Evolutionary conservation across 2,329 filamentous ascomycete species (phyloP).

Genomic region (Paraphaeosphaeria minitans): DNA sequence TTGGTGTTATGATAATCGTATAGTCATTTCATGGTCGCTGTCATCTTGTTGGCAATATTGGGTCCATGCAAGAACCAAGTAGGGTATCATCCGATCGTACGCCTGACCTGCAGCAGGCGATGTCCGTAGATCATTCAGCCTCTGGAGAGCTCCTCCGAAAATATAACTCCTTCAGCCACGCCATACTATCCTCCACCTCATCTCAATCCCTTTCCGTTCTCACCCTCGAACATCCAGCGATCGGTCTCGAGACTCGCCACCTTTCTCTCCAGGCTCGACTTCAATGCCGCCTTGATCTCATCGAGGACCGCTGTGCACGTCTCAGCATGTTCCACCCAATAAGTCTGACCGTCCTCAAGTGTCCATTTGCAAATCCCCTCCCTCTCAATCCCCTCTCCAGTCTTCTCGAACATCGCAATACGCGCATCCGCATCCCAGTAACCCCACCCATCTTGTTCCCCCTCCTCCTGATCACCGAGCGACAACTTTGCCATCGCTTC

Average conservation of each 20-base stretch:
- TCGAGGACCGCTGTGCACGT: constrained; percentile 15
- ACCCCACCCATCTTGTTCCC: not conserved
- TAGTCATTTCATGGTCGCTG: not conserved
- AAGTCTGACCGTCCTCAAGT: constrained; percentile 14
- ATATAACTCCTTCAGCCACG: not conserved
- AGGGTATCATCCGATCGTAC: constrained; percentile 1
- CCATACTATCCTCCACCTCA: not conserved
- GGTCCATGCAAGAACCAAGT: not conserved
- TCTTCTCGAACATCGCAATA: not conserved
- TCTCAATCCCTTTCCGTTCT: constrained; percentile 38
- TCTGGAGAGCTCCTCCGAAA: not conserved
- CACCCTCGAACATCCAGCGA: constrained; percentile 87
- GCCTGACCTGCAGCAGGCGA: not conserved
- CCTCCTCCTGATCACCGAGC: not conserved
- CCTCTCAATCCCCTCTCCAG: not conserved
- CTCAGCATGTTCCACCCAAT: constrained; percentile 5
- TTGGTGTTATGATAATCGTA: not conserved
- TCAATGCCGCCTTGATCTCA: constrained; percentile 56
- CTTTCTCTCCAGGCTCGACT: constrained; percentile 72
- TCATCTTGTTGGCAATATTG: not conserved
- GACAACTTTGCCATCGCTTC: not conserved
- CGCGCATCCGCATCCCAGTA: not conserved
- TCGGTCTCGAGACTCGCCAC: constrained; percentile 78
- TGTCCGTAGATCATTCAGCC: not conserved
- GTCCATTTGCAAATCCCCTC: not conserved